Percentiles rank a stretch among this genome's conserved stretches.
phyloP scores from a whole-genome alignment of 2,329 filamentous ascomycete genomes.

The Phialophora verrucosa region DNA sequence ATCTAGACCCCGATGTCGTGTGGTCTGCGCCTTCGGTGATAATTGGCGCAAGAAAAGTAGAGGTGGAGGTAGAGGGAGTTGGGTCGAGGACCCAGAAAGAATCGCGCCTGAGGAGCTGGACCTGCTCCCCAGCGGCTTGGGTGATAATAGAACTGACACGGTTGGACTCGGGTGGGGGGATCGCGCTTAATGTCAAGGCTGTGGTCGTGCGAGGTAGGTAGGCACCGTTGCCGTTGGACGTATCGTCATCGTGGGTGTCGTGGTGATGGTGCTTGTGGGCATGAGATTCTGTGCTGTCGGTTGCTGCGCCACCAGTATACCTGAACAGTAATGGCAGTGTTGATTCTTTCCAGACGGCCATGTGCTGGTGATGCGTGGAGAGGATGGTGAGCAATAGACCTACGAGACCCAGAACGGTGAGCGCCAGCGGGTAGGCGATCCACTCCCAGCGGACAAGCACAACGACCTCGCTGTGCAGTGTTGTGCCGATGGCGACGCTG shows the following conservation, averaged over 20 bases:
- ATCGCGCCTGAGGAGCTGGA: constrained; percentile 16
- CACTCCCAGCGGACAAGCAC: constrained; percentile 26
- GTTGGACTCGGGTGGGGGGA: constrained; percentile 11
- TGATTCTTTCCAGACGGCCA: constrained; percentile 30
- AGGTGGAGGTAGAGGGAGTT: neutral
- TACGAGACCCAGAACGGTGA: constrained; percentile 18
- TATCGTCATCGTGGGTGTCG: neutral
- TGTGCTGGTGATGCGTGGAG: constrained; percentile 20
- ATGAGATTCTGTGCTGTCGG: neutral
- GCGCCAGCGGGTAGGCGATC: constrained; percentile 23
- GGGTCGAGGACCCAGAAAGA: constrained; percentile 20
- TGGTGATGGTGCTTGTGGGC: neutral
- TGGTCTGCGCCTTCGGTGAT: neutral
- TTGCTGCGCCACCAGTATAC: neutral
- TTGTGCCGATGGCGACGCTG: constrained; percentile 18
- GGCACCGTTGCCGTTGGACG: neutral
- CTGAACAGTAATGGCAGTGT: constrained; percentile 24
- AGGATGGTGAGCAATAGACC: constrained; percentile 20
- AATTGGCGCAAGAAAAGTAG: neutral
- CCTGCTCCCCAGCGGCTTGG: constrained; percentile 18
- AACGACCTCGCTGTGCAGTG: constrained; percentile 13
- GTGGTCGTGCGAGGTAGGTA: neutral
- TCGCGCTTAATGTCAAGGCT: constrained; percentile 11
- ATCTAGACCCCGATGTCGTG: neutral
- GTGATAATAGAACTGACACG: constrained; percentile 19